A percentile compares a stretch with the other conserved stretches of the same genome.
Conservation (phyloP, 164 flowering plant species). For the Kingdonia uniflora region DNA sequence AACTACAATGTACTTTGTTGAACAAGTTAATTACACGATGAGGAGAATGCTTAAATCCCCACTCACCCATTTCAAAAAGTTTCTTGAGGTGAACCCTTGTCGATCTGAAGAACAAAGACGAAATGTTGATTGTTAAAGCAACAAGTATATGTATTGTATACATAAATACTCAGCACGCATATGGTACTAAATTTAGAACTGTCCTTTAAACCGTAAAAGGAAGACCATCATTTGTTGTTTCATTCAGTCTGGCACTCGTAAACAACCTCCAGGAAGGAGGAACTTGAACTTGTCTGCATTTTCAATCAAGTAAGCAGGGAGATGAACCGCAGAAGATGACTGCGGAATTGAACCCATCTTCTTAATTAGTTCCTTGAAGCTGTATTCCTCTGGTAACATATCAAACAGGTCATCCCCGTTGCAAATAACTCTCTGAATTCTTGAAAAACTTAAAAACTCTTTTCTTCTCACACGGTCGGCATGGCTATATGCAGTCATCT, state of each 20-base stretch:
- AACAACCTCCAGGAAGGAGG: conserved; percentile 38
- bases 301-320: conserved; percentile 33
- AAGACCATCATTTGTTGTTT: too few species aligned
- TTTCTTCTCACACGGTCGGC: conserved; percentile 28
- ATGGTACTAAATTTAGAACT: too few species aligned
- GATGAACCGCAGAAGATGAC: conserved; percentile 32
- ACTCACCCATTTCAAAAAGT: too few species aligned
- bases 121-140: too few species aligned
- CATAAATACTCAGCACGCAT: too few species aligned
- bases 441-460: conserved; percentile 18
- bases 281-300: conserved; percentile 35
- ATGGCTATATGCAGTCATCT: conserved; percentile 45
- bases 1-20: too few species aligned
- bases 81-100: too few species aligned
- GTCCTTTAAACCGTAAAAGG: too few species aligned
- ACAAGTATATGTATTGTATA: too few species aligned
- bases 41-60: too few species aligned
- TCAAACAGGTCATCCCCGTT: conserved; percentile 34
- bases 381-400: conserved; percentile 43
- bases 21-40: too few species aligned
- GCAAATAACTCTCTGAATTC: conserved; percentile 34
- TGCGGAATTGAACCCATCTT: conserved; percentile 36
- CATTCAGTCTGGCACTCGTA: conserved; percentile 7
- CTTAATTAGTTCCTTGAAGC: conserved; percentile 27
- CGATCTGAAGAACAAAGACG: too few species aligned